Conservation (phyloP, 495 filamentous ascomycete genomes). For the Tetracladium setigerum region DNA sequence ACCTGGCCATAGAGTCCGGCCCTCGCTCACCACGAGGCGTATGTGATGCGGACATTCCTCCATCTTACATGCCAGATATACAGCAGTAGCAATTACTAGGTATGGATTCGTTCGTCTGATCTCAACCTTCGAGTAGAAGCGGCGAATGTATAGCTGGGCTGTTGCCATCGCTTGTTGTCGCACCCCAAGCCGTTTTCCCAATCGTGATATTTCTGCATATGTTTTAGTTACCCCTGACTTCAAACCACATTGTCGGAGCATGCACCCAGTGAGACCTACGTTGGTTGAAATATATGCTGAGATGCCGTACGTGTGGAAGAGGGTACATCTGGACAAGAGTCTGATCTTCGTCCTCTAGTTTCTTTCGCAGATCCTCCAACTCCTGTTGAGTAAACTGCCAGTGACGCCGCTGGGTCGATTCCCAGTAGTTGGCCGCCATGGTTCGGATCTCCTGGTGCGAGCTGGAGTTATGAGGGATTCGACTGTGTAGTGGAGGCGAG, state of each 20-base stretch:
- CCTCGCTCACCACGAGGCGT: constrained; percentile 75
- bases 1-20: constrained; percentile 82
- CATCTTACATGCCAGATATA: constrained; percentile 98
- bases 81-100: constrained; percentile 78
- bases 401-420: constrained; percentile 77
- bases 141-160: constrained; percentile 86
- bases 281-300: constrained; percentile 89
- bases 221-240: background rate
- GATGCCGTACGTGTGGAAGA: constrained; percentile 69
- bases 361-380: constrained; percentile 62
- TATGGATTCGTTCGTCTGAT: constrained; percentile 92
- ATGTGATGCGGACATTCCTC: constrained; percentile 98
- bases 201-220: constrained; percentile 62
- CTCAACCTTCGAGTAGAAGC: constrained; percentile 88
- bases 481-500: too few relatives aligned
- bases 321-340: constrained; percentile 66
- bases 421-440: constrained; percentile 98
- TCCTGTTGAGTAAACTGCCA: constrained; percentile 86
- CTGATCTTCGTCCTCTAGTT: constrained; percentile 66
- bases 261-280: constrained; percentile 44
- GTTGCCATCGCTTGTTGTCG: constrained; percentile 92
- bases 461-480: too few relatives aligned
- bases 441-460: too few relatives aligned
- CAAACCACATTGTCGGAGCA: background rate
- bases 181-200: constrained; percentile 71